These are phyloP conservation scores for Nakaseomyces glabratus DNA, from an alignment of 1,139 yeast species.

Conservation along the genomic window DNA sequence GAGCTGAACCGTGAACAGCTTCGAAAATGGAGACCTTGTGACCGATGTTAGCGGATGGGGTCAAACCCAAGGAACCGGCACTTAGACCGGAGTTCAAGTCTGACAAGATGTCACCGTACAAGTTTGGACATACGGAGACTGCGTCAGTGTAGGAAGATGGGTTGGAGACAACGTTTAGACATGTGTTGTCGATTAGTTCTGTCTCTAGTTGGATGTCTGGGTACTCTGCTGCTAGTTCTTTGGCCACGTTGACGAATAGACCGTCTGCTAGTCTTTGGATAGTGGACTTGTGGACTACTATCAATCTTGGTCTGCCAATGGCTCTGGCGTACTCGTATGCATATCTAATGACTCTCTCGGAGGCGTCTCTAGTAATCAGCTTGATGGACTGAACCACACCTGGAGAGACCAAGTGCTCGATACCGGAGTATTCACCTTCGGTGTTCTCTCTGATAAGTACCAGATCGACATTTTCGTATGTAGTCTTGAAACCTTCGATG, in stretches of 20 bases:
- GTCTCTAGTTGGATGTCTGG: slow-evolving; percentile 77
- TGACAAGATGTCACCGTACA: slow-evolving; percentile 97
- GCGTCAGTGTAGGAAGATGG: slow-evolving; percentile 74
- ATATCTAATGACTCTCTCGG: slow-evolving; percentile 91
- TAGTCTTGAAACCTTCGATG: slow-evolving; percentile 87
- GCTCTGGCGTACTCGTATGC: slow-evolving; percentile 94
- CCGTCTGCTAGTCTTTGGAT: slow-evolving; percentile 98
- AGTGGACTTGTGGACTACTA: slow-evolving; percentile 96
- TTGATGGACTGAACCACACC: slow-evolving; percentile 98
- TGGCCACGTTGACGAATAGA: slow-evolving; percentile 85
- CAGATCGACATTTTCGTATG: slow-evolving; percentile 88
- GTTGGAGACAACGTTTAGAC: slow-evolving; percentile 80
- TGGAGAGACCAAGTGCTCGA: slow-evolving; percentile 95
- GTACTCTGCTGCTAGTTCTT: slow-evolving; percentile 81
- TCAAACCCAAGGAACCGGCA: slow-evolving; percentile 96
- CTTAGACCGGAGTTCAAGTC: slow-evolving; percentile 88
- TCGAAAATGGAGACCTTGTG: slow-evolving; percentile 94
- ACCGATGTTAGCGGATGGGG: slow-evolving; percentile 99
- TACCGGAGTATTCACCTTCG: slow-evolving; percentile 99
- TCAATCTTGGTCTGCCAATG: slow-evolving; percentile 78
- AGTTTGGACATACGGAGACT: slow-evolving; percentile 98
- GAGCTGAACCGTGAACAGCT: slow-evolving; percentile 99
- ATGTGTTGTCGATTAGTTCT: slow-evolving; percentile 93
- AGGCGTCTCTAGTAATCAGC: slow-evolving; percentile 91
- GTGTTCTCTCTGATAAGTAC: slow-evolving; percentile 98